Evolutionary conservation across 1,284 basidiomycete genomes (phyloP).

Genomic region (Ceratobasidium sp.): DNA sequence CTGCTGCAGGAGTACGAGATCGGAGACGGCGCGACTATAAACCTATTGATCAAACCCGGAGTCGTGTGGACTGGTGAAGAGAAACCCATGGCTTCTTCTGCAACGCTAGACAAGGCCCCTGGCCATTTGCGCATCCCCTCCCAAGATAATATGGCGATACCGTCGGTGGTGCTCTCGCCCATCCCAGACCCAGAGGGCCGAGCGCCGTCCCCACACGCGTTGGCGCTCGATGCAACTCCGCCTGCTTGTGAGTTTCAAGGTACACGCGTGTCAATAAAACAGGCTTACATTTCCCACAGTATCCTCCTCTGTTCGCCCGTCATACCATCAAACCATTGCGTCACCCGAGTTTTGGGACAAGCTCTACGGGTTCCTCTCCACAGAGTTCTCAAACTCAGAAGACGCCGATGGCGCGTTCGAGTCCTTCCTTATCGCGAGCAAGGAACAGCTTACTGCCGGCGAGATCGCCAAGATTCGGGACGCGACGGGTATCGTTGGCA

Average conservation of each 20-base stretch:
- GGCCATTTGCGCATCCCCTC: constrained; percentile 50
- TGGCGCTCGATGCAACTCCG: constrained; percentile 33
- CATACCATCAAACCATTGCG: constrained; percentile 71
- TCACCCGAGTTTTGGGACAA: constrained; percentile 78
- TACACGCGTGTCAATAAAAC: not conserved
- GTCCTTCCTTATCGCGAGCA: constrained; percentile 74
- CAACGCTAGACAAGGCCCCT: constrained; percentile 33
- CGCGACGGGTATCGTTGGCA: constrained; percentile 73
- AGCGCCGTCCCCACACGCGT: constrained; percentile 33
- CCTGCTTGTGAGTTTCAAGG: constrained; percentile 6
- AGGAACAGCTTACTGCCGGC: constrained; percentile 68
- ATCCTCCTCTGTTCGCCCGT: constrained; percentile 47
- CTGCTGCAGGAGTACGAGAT: constrained; percentile 87
- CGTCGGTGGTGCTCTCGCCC: constrained; percentile 64
- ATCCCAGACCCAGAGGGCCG: constrained; percentile 44
- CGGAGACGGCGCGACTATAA: constrained; percentile 77
- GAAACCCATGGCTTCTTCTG: constrained; percentile 10
- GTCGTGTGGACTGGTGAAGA: constrained; percentile 60
- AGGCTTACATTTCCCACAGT: constrained; percentile 20
- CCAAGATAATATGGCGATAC: constrained; percentile 53
- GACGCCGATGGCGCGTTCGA: constrained; percentile 73
- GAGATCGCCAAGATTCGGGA: constrained; percentile 83
- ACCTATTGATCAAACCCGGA: constrained; percentile 82
- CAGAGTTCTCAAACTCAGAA: constrained; percentile 48
- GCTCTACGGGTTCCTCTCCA: constrained; percentile 69